phyloP scores from a whole-genome alignment of 2,329 filamentous ascomycete genomes.

The Botrytis tulipae region DNA sequence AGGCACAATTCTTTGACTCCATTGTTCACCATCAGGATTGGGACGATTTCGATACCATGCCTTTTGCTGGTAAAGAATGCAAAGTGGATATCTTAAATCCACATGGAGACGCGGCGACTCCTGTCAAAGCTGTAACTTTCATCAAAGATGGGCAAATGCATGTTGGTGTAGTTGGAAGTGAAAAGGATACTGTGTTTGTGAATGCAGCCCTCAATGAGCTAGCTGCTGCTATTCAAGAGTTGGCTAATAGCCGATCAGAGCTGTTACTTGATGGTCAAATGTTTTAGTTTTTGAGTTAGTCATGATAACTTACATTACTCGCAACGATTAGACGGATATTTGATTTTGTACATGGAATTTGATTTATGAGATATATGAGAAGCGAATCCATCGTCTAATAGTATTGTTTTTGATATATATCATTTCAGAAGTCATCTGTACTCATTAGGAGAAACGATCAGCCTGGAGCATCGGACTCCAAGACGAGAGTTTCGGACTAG shows the following conservation, averaged over 20 bases:
- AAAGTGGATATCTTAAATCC: conserved; percentile 40
- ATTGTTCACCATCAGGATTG: conserved; percentile 42
- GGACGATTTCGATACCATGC: conserved; percentile 45
- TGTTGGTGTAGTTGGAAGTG: conserved; percentile 47
- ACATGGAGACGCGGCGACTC: conserved; percentile 43
- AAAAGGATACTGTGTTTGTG: conserved; percentile 42
- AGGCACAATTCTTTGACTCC: conserved; percentile 37
- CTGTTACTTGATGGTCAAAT: conserved; percentile 24
- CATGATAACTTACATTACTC: not conserved
- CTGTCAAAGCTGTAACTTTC: conserved; percentile 48
- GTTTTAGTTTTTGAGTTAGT: not conserved
- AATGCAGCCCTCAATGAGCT: conserved; percentile 40
- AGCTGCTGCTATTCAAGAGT: conserved; percentile 28
- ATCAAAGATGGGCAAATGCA: conserved; percentile 42
- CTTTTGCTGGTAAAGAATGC: conserved; percentile 39
- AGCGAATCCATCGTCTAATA: not conserved
- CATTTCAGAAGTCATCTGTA: not conserved
- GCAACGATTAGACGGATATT: not conserved
- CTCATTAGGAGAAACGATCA: not conserved
- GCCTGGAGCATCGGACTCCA: no score
- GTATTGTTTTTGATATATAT: no score
- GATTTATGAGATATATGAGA: not conserved
- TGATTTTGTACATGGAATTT: not conserved
- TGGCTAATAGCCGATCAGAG: conserved; percentile 17
- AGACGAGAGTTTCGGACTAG: not conserved